Evolutionary conservation across 352 stramenopile species (phyloP).

Genomic region (Globisporangium spinosum): DNA sequence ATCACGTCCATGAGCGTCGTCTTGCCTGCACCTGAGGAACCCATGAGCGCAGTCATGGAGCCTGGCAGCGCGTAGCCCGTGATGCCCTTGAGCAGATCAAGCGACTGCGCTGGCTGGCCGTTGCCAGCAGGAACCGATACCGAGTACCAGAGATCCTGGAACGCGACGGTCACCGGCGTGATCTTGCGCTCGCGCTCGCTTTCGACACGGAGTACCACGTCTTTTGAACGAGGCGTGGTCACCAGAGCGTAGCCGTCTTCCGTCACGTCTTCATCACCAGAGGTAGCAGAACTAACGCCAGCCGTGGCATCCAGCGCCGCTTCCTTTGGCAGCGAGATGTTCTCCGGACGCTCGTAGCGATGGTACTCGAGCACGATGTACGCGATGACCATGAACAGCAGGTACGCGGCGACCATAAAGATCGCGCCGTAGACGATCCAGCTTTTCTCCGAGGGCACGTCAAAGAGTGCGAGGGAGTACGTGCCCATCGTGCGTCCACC

Average conservation of each 20-base stretch:
- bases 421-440: conserved; percentile 43
- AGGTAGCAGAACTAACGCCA: conserved; percentile 6
- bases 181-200: conserved; percentile 24
- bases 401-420: conserved; percentile 45
- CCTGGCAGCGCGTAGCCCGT: conserved; percentile 52
- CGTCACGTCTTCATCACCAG: conserved; percentile 1
- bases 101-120: conserved; percentile 22
- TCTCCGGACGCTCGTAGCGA: conserved; percentile 55
- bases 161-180: conserved; percentile 43
- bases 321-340: conserved; percentile 34
- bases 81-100: conserved; percentile 59
- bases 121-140: conserved; percentile 37
- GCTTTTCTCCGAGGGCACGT: conserved; percentile 34
- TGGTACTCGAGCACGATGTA: conserved; percentile 52
- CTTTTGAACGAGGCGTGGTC: conserved; percentile 20
- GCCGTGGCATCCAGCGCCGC: neutral
- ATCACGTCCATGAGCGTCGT: conserved; percentile 96
- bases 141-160: conserved; percentile 60
- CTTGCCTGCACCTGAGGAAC: conserved; percentile 82
- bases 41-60: conserved; percentile 69
- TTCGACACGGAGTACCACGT: conserved; percentile 32
- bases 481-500: conserved; percentile 38
- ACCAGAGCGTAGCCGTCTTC: conserved; percentile 26
- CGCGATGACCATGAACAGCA: conserved; percentile 51
- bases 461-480: conserved; percentile 49